These are phyloP conservation scores for Kernera saxatilis DNA, from an alignment of 345 rosid species.

Conservation along the genomic window DNA sequence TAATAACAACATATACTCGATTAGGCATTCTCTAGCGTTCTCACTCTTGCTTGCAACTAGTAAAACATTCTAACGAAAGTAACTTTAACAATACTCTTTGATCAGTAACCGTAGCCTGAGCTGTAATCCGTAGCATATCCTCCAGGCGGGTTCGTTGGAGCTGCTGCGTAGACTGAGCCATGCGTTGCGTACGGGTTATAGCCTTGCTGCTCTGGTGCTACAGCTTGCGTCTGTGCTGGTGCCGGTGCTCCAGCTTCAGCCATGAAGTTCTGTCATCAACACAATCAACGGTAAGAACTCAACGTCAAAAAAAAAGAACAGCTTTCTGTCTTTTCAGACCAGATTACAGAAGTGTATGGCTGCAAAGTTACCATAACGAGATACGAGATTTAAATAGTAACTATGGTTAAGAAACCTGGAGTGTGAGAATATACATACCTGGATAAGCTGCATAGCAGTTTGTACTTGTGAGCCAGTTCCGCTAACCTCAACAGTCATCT, in stretches of 20 bases:
- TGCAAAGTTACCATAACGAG: background rate
- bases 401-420: background rate
- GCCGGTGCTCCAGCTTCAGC: constrained; percentile 78
- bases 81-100: background rate
- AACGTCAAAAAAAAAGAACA: background rate
- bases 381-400: background rate
- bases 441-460: constrained; percentile 95
- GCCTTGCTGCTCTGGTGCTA: constrained; percentile 62
- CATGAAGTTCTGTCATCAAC: constrained; percentile 80
- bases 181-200: constrained; percentile 85
- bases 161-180: constrained; percentile 70
- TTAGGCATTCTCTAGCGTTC: constrained; percentile 23
- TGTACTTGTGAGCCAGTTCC: constrained; percentile 95
- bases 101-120: constrained; percentile 69
- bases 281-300: background rate
- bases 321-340: background rate
- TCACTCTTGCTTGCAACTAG: constrained; percentile 14
- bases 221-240: constrained; percentile 49
- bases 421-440: constrained; percentile 39
- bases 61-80: constrained; percentile 10
- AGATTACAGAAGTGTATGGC: background rate
- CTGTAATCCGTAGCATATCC: constrained; percentile 70
- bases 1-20: constrained; percentile 22
- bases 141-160: constrained; percentile 75
- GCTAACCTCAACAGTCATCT: constrained; percentile 98